These are phyloP conservation scores for Ampelomyces quisqualis DNA, from an alignment of 2,329 filamentous ascomycete species.

Conservation along the genomic window DNA sequence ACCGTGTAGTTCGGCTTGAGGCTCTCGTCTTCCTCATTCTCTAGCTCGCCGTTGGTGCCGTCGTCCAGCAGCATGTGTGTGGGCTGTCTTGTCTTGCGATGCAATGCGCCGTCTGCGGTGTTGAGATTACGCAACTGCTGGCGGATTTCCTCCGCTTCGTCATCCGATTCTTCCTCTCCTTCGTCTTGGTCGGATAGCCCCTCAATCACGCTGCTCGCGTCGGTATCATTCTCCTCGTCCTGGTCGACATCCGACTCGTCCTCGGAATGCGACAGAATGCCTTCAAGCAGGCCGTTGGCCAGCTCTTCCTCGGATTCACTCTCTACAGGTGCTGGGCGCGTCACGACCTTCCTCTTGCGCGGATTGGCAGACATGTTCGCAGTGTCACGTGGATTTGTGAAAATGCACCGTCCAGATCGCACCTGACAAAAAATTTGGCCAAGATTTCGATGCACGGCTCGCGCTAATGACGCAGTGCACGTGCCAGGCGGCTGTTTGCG, in stretches of 20 bases:
- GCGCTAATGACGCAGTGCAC: conserved; percentile 15
- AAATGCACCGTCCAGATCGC: conserved; percentile 7
- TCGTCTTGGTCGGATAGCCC: conserved; percentile 35
- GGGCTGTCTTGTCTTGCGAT: conserved; percentile 17
- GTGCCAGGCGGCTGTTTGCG: too few relatives aligned
- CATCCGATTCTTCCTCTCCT: conserved; percentile 33
- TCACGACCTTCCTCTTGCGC: conserved; percentile 50
- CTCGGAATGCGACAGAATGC: conserved; percentile 47
- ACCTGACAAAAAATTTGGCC: conserved; percentile 27
- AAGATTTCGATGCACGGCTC: conserved; percentile 28
- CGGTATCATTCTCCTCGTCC: conserved; percentile 25
- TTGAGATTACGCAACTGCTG: conserved; percentile 49
- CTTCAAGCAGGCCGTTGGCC: conserved; percentile 44
- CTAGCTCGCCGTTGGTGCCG: conserved; percentile 26
- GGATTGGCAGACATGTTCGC: conserved; percentile 49
- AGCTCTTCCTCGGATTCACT: conserved; percentile 40
- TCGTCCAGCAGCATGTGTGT: conserved; percentile 19
- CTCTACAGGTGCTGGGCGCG: conserved; percentile 36
- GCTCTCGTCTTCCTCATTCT: conserved; percentile 32
- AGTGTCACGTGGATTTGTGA: conserved; percentile 6
- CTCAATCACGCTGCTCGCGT: conserved; percentile 38
- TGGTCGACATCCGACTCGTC: conserved; percentile 39
- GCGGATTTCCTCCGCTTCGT: conserved; percentile 45
- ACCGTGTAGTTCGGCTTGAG: conserved; percentile 58
- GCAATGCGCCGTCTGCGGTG: conserved; percentile 30